These are phyloP conservation scores for Hypoxylon sp. DNA, from an alignment of 2,329 filamentous ascomycete genomes.

Conservation along the genomic window DNA sequence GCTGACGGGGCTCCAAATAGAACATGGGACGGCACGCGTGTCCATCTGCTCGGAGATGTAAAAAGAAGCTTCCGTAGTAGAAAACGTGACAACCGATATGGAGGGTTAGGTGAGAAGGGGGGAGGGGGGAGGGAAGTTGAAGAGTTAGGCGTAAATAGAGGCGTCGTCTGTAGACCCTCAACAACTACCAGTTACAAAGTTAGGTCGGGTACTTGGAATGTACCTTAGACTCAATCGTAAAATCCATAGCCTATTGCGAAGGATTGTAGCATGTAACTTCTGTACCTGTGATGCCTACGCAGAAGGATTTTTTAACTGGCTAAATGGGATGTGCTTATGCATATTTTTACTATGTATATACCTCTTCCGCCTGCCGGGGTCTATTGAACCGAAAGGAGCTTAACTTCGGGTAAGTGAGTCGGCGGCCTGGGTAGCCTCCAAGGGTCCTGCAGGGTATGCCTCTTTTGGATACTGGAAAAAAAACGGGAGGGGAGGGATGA, in stretches of 20 bases:
- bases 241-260: background rate
- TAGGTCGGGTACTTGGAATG: background rate
- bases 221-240: background rate
- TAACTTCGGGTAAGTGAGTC: constrained; percentile 26
- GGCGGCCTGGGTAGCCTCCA: constrained; percentile 18
- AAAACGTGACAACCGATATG: background rate
- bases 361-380: constrained; percentile 22
- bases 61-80: background rate
- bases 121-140: too few species aligned
- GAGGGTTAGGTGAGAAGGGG: background rate
- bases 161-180: background rate
- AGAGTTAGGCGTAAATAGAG: constrained; percentile 1
- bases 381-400: constrained; percentile 27
- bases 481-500: constrained; percentile 3
- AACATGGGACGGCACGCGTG: constrained; percentile 3
- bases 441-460: constrained; percentile 9
- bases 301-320: constrained; percentile 26
- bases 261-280: background rate
- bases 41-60: background rate
- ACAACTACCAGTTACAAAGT: background rate
- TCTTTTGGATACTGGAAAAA: constrained; percentile 8
- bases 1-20: background rate
- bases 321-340: constrained; percentile 28
- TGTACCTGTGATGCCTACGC: background rate
- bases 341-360: constrained; percentile 6